Evolutionary conservation across 1,284 basidiomycete species (phyloP).

Genomic region (Ustilago cynodontis): DNA sequence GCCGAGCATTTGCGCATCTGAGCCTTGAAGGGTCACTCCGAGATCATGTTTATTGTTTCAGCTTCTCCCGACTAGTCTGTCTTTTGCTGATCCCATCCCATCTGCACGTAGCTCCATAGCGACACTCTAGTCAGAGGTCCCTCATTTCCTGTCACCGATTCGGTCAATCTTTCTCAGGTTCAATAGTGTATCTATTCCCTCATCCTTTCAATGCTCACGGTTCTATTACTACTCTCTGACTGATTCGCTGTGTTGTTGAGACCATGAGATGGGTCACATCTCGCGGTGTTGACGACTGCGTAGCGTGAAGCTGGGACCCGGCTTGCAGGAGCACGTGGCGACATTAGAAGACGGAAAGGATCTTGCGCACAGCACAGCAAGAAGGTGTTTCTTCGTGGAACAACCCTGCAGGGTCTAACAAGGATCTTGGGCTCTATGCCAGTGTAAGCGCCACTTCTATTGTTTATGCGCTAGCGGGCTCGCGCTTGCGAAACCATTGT

Average conservation of each 20-base stretch:
- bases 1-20: constrained; percentile 50
- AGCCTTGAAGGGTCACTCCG: not conserved
- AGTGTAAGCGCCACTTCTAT: constrained; percentile 1
- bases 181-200: constrained; percentile 6
- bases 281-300: not conserved
- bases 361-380: not conserved
- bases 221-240: not conserved
- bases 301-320: not conserved
- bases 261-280: not conserved
- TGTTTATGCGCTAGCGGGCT: not conserved
- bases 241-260: not conserved
- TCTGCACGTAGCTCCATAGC: not conserved
- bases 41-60: constrained; percentile 12
- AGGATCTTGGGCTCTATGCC: not conserved
- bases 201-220: constrained; percentile 2
- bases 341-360: not conserved
- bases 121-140: not conserved
- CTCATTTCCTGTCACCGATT: not conserved
- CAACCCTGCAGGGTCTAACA: not conserved
- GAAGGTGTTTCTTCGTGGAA: not conserved
- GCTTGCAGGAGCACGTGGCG: not conserved
- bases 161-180: constrained; percentile 1
- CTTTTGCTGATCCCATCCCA: too few relatives aligned
- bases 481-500: constrained; percentile 1
- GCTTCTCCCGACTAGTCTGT: constrained; percentile 23